A percentile compares a stretch with the other conserved stretches of the same genome.
Evolutionary conservation across 2,329 filamentous ascomycete genomes (phyloP).

Genomic region (Aotearoamyces nothofagi): DNA sequence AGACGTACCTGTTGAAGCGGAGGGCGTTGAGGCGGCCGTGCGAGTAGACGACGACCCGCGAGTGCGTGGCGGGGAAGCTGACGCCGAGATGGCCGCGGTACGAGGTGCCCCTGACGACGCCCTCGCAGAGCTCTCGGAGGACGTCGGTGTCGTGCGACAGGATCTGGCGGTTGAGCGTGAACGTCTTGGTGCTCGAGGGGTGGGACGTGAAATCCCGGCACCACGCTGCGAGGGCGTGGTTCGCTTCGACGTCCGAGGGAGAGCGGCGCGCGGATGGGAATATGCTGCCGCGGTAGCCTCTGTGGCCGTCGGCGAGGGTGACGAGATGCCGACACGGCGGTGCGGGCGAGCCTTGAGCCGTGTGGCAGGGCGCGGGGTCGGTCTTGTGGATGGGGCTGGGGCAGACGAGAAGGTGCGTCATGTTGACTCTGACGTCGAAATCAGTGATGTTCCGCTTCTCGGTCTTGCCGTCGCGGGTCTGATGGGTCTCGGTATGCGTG

Average conservation of each 20-base stretch:
- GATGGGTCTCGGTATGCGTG: constrained; percentile 17
- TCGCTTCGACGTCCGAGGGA: constrained; percentile 20
- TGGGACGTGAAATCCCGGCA: constrained; percentile 51
- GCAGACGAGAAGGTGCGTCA: constrained; percentile 43
- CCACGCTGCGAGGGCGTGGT: constrained; percentile 28
- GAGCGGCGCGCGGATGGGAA: constrained; percentile 35
- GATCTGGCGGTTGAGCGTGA: constrained; percentile 35
- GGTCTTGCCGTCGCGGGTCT: constrained; percentile 28
- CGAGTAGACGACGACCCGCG: constrained; percentile 46
- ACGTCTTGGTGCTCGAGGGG: constrained; percentile 38
- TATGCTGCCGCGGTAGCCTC: constrained; percentile 49
- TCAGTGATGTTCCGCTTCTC: constrained; percentile 35
- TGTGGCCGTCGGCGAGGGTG: constrained; percentile 41
- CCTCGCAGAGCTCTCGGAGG: constrained; percentile 34
- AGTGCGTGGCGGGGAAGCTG: constrained; percentile 41
- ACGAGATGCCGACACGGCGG: no score
- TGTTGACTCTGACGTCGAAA: constrained; percentile 42
- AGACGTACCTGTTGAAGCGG: constrained; percentile 47
- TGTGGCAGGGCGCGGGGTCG: not conserved
- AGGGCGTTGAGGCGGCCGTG: constrained; percentile 45
- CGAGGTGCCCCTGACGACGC: constrained; percentile 45
- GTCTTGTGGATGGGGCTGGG: constrained; percentile 17
- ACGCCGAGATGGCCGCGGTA: constrained; percentile 49
- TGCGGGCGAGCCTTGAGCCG: constrained; percentile 22
- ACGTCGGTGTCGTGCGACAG: constrained; percentile 42